A percentile compares a stretch with the other conserved stretches of the same genome.
phyloP scores from a whole-genome alignment of 768 basidiomycete genomes.

The Russula abietina region DNA sequence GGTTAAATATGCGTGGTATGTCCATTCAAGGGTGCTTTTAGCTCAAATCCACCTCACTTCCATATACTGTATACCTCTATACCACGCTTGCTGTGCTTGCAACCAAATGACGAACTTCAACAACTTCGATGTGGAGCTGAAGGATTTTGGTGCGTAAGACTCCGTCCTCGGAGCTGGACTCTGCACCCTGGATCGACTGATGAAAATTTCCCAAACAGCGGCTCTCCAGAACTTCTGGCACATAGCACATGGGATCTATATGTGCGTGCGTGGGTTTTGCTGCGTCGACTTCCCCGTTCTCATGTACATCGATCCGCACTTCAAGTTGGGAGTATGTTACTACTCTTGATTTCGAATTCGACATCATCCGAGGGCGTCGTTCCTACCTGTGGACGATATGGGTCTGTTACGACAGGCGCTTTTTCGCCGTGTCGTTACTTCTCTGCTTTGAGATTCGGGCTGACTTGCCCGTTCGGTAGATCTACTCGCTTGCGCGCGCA shows the following conservation, averaged over 20 bases:
- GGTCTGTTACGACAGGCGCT: background rate
- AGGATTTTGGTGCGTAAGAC: background rate
- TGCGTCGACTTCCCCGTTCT: too few relatives aligned
- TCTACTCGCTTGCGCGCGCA: background rate
- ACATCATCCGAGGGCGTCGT: background rate
- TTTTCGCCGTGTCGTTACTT: background rate
- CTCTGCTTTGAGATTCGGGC: too few relatives aligned
- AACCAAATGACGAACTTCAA: background rate
- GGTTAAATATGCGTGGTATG: background rate
- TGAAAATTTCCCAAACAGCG: background rate
- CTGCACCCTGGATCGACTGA: background rate
- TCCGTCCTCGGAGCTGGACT: background rate
- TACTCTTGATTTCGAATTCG: background rate
- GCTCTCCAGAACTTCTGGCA: background rate
- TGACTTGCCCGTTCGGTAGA: background rate
- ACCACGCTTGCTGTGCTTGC: background rate
- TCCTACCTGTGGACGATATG: constrained; percentile 13
- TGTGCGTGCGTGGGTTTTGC: background rate
- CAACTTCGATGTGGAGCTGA: background rate
- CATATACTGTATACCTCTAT: too few relatives aligned
- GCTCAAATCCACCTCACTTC: background rate
- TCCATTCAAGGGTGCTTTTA: background rate
- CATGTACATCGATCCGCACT: background rate
- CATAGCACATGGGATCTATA: background rate
- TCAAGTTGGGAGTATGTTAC: background rate